These are phyloP conservation scores for Rhizoclosmatium sp. DNA, from an alignment of 192 early-diverging fungal genomes.

Conservation along the genomic window DNA sequence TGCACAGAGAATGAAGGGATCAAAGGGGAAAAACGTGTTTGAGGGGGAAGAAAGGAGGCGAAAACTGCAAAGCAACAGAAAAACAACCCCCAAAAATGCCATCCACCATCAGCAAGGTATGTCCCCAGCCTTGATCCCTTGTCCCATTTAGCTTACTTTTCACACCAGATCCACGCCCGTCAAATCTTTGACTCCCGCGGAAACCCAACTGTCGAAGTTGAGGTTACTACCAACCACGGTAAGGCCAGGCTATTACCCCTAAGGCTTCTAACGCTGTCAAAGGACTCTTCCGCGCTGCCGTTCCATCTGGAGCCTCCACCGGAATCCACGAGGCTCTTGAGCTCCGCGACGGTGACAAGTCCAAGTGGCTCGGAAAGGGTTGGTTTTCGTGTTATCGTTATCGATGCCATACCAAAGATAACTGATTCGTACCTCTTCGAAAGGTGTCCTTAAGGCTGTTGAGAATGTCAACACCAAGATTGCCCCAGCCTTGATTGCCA, in stretches of 20 bases:
- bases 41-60: too few species aligned
- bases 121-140: too few species aligned
- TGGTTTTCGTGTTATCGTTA: conserved; percentile 39
- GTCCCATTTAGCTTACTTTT: too few species aligned
- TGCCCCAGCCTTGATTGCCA: conserved; percentile 78
- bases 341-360: conserved; percentile 90
- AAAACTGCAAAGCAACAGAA: neutral
- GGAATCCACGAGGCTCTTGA: conserved; percentile 99
- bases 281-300: conserved; percentile 94
- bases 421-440: conserved; percentile 3
- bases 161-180: conserved; percentile 74
- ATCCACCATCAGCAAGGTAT: neutral
- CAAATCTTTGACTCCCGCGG: conserved; percentile 99
- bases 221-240: conserved; percentile 94
- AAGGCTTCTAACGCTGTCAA: too few species aligned
- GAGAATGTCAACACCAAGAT: conserved; percentile 90
- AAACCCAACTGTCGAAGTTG: conserved; percentile 99
- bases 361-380: conserved; percentile 95
- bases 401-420: neutral
- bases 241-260: neutral
- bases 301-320: conserved; percentile 98
- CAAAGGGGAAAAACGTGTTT: too few species aligned
- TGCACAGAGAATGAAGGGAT: too few species aligned
- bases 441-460: conserved; percentile 90
- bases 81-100: conserved; percentile 1